Conservation (phyloP, 768 basidiomycete genomes). For the Mycena maculata region DNA sequence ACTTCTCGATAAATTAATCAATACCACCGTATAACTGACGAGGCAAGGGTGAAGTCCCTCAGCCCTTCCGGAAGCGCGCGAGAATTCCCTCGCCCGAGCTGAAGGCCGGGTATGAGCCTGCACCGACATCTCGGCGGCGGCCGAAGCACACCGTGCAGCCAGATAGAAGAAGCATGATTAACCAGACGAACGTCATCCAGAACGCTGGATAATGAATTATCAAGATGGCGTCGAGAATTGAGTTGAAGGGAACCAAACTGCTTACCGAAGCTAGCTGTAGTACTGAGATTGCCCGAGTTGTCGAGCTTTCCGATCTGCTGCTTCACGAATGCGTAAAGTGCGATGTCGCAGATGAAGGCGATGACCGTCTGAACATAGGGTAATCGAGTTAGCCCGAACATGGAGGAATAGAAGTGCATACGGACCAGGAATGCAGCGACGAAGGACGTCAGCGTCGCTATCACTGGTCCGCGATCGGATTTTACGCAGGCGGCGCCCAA, state of each 20-base stretch:
- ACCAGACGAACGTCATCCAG: conserved; percentile 32
- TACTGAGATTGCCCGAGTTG: neutral
- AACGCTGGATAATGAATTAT: conserved; percentile 16
- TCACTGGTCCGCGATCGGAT: neutral
- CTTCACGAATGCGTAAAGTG: conserved; percentile 22
- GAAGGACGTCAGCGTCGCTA: neutral
- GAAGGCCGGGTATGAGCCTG: neutral
- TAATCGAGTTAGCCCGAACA: neutral
- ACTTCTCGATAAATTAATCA: neutral
- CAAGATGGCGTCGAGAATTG: neutral
- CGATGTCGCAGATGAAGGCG: conserved; percentile 29
- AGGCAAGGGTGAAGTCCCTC: too few relatives aligned
- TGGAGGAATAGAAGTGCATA: neutral
- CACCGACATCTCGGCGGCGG: conserved; percentile 2
- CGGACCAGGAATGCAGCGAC: conserved; percentile 22
- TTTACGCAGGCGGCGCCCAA: conserved; percentile 21
- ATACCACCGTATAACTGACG: too few relatives aligned
- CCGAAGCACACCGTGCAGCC: conserved; percentile 16
- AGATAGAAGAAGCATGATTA: conserved; percentile 15
- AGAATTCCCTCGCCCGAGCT: neutral
- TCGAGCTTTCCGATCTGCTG: conserved; percentile 16
- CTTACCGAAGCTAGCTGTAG: neutral
- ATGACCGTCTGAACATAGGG: neutral
- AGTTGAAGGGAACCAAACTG: neutral
- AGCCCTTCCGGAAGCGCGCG: neutral